A percentile compares a stretch with the other conserved stretches of the same genome.
These are phyloP conservation scores for Coemansia sp. DNA, from an alignment of 192 early-diverging fungal species.

Conservation along the genomic window DNA sequence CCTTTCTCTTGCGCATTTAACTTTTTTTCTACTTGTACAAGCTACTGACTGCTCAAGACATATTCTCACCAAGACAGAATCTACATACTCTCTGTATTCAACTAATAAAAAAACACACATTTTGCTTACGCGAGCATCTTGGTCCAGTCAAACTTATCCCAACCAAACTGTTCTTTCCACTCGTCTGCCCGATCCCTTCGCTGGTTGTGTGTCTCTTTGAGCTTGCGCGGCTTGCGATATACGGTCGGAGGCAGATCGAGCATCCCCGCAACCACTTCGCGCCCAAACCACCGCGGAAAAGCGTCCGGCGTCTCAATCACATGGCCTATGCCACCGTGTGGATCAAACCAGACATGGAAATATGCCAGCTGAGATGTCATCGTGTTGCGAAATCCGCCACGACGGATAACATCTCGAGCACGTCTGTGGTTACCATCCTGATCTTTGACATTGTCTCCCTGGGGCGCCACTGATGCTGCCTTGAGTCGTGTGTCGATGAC, in stretches of 20 bases:
- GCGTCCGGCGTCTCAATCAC: slow-evolving; percentile 87
- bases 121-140: slow-evolving; percentile 21
- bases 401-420: slow-evolving; percentile 24
- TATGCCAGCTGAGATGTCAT: slow-evolving; percentile 85
- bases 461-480: slow-evolving; percentile 18
- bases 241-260: slow-evolving; percentile 74
- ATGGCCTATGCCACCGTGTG: slow-evolving; percentile 86
- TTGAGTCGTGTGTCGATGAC: slow-evolving; percentile 72
- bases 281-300: slow-evolving; percentile 87
- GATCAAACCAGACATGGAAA: slow-evolving; percentile 96
- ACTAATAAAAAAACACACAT: background rate
- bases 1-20: too few species aligned
- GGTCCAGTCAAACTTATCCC: slow-evolving; percentile 89
- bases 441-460: slow-evolving; percentile 23
- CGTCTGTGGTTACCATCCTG: slow-evolving; percentile 34
- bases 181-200: slow-evolving; percentile 52
- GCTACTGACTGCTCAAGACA: too few species aligned
- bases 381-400: slow-evolving; percentile 67
- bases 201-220: slow-evolving; percentile 54
- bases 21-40: too few species aligned
- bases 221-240: slow-evolving; percentile 68
- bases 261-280: slow-evolving; percentile 80
- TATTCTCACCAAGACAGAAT: too few species aligned
- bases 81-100: too few species aligned
- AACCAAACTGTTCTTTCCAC: slow-evolving; percentile 60